Evolutionary conservation across 805 yeast genomes (phyloP), one percentile per base, ranked within the genome.

Genomic region (Kodamaea restingae): DNA sequence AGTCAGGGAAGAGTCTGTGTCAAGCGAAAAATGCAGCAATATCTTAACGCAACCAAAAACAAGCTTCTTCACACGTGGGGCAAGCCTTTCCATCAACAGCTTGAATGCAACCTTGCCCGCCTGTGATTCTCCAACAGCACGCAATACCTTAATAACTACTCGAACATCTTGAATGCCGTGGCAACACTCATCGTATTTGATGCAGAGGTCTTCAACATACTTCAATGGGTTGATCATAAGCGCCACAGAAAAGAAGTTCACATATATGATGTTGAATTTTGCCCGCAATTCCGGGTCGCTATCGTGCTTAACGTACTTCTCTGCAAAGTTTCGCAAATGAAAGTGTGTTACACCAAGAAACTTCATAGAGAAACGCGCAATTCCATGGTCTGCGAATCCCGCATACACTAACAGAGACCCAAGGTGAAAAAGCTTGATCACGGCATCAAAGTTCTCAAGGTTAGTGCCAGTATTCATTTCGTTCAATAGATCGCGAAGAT

Each of bases 201-300:
- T 40, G 14, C 56, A 41, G 18, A 68, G 46, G 1, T 51, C 29
- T 11, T 53, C 50, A 9, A 49, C 39, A 46, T 66, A 67, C 37
- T 48, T 54, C 5, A 54, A 55, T 1, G 71, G 67, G 35, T 61
- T 55, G 27, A 67, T 43, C 45, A 60, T 49, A 4, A 64, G 54
- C 4, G 73, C 71, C 4, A 67, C 61, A 1, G 61, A 53, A 40
- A 50, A 63, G 28, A 62, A 60, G 33, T 61, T 56, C 2, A 60
- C 52, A 6, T 50, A 18, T 12, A 63, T 46, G 15, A 47, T 45
- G 24, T 56, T 58, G 43, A 53, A 60, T 17, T 20, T 39, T 11
- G 47, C 40, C n/a, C 20, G 12, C 9, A 38, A 30, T 3, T 48
- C 38, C 8, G 46, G 22, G 22, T 20, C 51, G 15, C 49, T 50